phyloP scores from a whole-genome alignment of 1,139 yeast genomes.

The Diutina ranongensis region DNA sequence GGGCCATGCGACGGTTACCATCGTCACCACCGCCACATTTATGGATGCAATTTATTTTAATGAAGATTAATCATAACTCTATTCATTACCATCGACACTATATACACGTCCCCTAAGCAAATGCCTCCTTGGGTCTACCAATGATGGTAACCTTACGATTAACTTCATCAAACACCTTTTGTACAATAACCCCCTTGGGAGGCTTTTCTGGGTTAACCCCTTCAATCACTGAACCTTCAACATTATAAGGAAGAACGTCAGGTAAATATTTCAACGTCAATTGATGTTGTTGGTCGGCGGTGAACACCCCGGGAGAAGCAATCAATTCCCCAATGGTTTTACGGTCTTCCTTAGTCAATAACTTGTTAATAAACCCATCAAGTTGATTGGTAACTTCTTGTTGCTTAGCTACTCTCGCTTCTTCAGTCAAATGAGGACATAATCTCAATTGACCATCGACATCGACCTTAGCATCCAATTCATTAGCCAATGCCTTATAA shows the following conservation, averaged over 20 bases:
- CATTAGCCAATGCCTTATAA: neutral
- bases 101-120: conserved; percentile 7
- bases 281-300: conserved; percentile 14
- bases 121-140: conserved; percentile 29
- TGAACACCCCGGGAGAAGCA: conserved; percentile 25
- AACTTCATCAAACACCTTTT: conserved; percentile 22
- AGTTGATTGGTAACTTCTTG: neutral
- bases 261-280: conserved; percentile 23
- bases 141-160: conserved; percentile 18
- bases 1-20: too few relatives aligned
- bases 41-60: too few relatives aligned
- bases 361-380: conserved; percentile 12
- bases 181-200: conserved; percentile 23
- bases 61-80: neutral
- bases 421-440: conserved; percentile 1
- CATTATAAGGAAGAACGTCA: conserved; percentile 21
- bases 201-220: conserved; percentile 18
- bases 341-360: conserved; percentile 19
- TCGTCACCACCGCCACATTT: too few relatives aligned
- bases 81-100: neutral
- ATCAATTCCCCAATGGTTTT: conserved; percentile 17
- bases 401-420: neutral
- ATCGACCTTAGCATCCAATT: conserved; percentile 1
- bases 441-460: conserved; percentile 1
- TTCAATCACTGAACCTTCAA: conserved; percentile 25